Base-by-base conservation (phyloP, 306 rosid genomes). In the Hippophae gyantsensis region DNA sequence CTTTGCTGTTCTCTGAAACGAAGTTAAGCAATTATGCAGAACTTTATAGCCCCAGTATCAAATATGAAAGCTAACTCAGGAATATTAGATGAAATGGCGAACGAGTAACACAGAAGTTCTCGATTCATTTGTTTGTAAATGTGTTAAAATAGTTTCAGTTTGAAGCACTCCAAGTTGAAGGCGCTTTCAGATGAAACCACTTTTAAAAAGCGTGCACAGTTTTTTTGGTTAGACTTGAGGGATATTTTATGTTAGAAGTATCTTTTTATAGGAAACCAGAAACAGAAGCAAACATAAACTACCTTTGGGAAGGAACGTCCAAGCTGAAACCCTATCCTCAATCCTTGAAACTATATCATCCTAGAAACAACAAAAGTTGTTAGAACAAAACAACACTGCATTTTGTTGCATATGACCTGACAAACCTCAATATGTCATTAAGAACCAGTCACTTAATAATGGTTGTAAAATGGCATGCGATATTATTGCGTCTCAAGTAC, bases 251-350 rank as follows among this genome's bases (percentile, higher is more conserved):
- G 38, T 32, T 32, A 2, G 5, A 32, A 32, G 38, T 32, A 32
- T 2, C 38, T 2, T 32, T 32, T 32, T 32, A 32, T 32, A 32
- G 38, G 38, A 32, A 32, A 2, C 38, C 38, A 32, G 4, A 32
- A 32, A 32, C 38, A 32, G 3, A 32, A 2, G 38, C 38, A 32
- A 49, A 6, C 0, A 18, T 13, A 23, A 2, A 2, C 47, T 79
- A 90, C 97, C 97, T 90, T 82, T 82, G 18, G 95, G 95, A 74
- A 84, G 94, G 59, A 90, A 79, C 70, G 94, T 84, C 95, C 97
- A 90, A 52, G 72, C 67, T 25, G 94, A 83, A 66, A 90, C 67
- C 72, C 86, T 81, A 77, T 81, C 84, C 66, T 86, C 95, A 67
- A 90, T 81, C 79, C 76, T 82, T 65, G 81, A 70, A 69, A 84